Conservation (phyloP, 2,329 filamentous ascomycete genomes). For the Penicillium sp. region DNA sequence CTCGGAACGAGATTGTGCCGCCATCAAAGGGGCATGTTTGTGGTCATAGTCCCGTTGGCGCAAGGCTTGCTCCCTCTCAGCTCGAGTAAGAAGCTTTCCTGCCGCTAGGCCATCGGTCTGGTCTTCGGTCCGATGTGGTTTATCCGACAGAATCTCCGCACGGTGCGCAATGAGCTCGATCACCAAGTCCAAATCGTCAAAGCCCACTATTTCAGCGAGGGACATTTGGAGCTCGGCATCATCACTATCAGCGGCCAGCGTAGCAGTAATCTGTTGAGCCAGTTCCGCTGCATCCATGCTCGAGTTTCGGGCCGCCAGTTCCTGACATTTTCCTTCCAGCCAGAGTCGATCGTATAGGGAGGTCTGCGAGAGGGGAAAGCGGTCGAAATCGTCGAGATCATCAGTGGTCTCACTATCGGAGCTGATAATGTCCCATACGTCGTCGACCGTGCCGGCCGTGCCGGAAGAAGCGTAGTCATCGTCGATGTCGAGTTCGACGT, state of each 20-base stretch:
- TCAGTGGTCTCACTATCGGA: slow-evolving; percentile 68
- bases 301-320: slow-evolving; percentile 63
- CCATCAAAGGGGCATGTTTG: slow-evolving; percentile 70
- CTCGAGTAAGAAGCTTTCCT: slow-evolving; percentile 65
- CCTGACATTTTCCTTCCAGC: slow-evolving; percentile 67
- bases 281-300: slow-evolving; percentile 69
- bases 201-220: slow-evolving; percentile 85
- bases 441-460: slow-evolving; percentile 57
- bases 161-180: slow-evolving; percentile 84
- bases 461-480: slow-evolving; percentile 60
- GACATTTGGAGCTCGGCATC: slow-evolving; percentile 90
- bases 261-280: slow-evolving; percentile 71
- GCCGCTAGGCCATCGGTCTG: slow-evolving; percentile 47
- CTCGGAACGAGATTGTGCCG: slow-evolving; percentile 67
- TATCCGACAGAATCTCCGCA: slow-evolving; percentile 59
- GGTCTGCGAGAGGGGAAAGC: slow-evolving; percentile 30
- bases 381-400: slow-evolving; percentile 57
- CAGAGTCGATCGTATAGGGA: slow-evolving; percentile 61
- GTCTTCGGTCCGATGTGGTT: slow-evolving; percentile 28
- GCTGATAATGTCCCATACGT: slow-evolving; percentile 91
- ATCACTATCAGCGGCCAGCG: slow-evolving; percentile 66
- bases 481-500: slow-evolving; percentile 58
- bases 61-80: slow-evolving; percentile 76
- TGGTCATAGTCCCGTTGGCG: slow-evolving; percentile 76
- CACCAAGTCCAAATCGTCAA: slow-evolving; percentile 88